A percentile compares a stretch with the other conserved stretches of the same genome.
Conservation (phyloP, 2,329 filamentous ascomycete species). For the Ceratocystis destructans region DNA sequence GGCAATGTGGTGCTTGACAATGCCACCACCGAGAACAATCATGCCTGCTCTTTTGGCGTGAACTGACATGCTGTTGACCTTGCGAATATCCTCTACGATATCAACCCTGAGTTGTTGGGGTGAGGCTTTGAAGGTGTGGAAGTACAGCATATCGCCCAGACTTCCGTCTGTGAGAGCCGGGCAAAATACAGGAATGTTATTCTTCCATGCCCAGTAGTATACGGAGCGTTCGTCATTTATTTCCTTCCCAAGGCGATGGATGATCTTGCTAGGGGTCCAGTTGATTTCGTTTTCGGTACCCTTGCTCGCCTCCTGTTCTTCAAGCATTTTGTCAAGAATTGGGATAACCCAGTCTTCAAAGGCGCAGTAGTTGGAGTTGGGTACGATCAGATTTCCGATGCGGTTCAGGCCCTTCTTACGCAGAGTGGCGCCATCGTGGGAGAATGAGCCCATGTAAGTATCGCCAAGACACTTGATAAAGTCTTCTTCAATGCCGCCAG, state of each 20-base stretch:
- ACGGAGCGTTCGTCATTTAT: slow-evolving; percentile 87
- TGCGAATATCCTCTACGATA: slow-evolving; percentile 84
- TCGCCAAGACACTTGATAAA: slow-evolving; percentile 95
- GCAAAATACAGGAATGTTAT: slow-evolving; percentile 93
- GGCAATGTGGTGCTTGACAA: slow-evolving; percentile 98
- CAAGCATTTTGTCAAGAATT: slow-evolving; percentile 85
- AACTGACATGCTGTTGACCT: slow-evolving; percentile 83
- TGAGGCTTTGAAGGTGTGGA: slow-evolving; percentile 86
- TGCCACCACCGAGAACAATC: slow-evolving; percentile 84
- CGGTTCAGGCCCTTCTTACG: slow-evolving; percentile 81
- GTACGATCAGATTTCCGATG: slow-evolving; percentile 89
- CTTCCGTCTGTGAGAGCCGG: slow-evolving; percentile 91
- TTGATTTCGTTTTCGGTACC: slow-evolving; percentile 54
- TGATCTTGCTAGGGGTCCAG: slow-evolving; percentile 92
- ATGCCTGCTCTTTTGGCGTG: slow-evolving; percentile 80
- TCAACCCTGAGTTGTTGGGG: slow-evolving; percentile 73
- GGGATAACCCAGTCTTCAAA: slow-evolving; percentile 98
- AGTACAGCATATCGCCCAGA: slow-evolving; percentile 95
- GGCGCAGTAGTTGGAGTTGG: slow-evolving; percentile 86
- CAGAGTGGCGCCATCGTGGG: slow-evolving; percentile 59
- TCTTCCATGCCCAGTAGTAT: slow-evolving; percentile 96
- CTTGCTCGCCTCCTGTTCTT: slow-evolving; percentile 76
- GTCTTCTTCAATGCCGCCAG: slow-evolving; percentile 91
- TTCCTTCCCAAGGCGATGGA: slow-evolving; percentile 77
- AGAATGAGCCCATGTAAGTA: slow-evolving; percentile 85